Percentiles rank a stretch among this genome's conserved stretches.
These are phyloP conservation scores for Apophysomyces trapeziformis DNA, from an alignment of 371 early-diverging fungal species.

Conservation along the genomic window DNA sequence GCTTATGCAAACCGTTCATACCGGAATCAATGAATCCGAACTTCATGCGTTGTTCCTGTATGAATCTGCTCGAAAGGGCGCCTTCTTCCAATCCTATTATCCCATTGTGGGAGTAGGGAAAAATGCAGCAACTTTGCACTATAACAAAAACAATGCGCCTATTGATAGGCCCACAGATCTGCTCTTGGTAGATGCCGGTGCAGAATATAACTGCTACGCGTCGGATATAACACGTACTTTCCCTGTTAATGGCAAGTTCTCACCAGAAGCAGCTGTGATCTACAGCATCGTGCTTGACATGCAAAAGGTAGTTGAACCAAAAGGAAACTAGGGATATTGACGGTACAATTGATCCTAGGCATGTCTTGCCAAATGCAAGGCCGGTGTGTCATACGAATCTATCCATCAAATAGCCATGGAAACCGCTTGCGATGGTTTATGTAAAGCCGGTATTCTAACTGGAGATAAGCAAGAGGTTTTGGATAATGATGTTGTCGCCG, in stretches of 20 bases:
- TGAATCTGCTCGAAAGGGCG: conserved; percentile 69
- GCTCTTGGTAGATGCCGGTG: conserved; percentile 89
- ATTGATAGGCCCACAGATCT: conserved; percentile 48
- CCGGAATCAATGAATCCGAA: conserved; percentile 72
- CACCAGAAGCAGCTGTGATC: conserved; percentile 73
- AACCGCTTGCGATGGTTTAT: conserved; percentile 78
- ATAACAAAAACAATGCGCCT: conserved; percentile 72
- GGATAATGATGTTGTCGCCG: conserved; percentile 74
- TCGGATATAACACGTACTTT: conserved; percentile 91
- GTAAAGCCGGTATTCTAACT: conserved; percentile 73
- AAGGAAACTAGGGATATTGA: background rate
- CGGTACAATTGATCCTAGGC: conserved; percentile 21
- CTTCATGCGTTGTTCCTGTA: conserved; percentile 81
- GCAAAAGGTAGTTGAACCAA: conserved; percentile 63
- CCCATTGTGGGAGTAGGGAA: conserved; percentile 84
- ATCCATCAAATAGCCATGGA: conserved; percentile 82
- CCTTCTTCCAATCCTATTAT: conserved; percentile 83
- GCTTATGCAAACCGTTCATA: conserved; percentile 69
- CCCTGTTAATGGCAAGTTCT: conserved; percentile 84
- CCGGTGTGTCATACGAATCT: conserved; percentile 88
- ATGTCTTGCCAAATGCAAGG: conserved; percentile 67
- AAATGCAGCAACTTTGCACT: conserved; percentile 86
- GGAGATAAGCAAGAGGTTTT: conserved; percentile 73
- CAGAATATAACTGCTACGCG: conserved; percentile 82
- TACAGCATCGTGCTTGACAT: conserved; percentile 86